Conservation (phyloP, 306 rosid species). For the Glycine tomentella region DNA sequence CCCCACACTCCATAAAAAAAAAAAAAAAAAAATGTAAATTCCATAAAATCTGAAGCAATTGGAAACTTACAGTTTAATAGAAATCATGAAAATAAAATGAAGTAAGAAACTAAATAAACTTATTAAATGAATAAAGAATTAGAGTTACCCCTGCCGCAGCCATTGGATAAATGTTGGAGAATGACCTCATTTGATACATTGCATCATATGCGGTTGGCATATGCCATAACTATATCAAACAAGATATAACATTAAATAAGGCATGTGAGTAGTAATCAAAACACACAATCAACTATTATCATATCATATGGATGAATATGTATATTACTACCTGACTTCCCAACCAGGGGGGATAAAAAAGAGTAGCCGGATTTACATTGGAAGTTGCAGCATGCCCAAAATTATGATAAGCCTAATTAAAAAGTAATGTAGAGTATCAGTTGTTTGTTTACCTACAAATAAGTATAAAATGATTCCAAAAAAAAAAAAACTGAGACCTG, state of each 20-base stretch:
- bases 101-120: not conserved
- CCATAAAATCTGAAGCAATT: not conserved
- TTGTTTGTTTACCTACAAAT: constrained; percentile 20
- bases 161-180: constrained; percentile 14
- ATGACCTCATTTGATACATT: not conserved
- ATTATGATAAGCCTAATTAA: constrained; percentile 38
- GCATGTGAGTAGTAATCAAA: constrained; percentile 1
- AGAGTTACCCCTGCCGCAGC: constrained; percentile 28
- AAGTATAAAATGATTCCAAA: not conserved
- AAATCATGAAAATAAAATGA: not conserved
- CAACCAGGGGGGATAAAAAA: constrained; percentile 5
- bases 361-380: not conserved
- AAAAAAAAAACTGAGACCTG: constrained; percentile 34
- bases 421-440: constrained; percentile 32
- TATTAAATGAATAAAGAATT: constrained; percentile 6
- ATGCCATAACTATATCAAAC: constrained; percentile 14
- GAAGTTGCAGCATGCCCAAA: constrained; percentile 13
- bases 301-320: constrained; percentile 14
- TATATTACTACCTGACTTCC: constrained; percentile 39
- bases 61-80: constrained; percentile 7
- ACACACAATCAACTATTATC: constrained; percentile 17
- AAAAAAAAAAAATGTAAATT: not conserved
- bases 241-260: constrained; percentile 20
- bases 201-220: not conserved
- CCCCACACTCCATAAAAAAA: not conserved